Conservation (phyloP, 2,329 filamentous ascomycete genomes). For the Cryphonectria nitschkei region DNA sequence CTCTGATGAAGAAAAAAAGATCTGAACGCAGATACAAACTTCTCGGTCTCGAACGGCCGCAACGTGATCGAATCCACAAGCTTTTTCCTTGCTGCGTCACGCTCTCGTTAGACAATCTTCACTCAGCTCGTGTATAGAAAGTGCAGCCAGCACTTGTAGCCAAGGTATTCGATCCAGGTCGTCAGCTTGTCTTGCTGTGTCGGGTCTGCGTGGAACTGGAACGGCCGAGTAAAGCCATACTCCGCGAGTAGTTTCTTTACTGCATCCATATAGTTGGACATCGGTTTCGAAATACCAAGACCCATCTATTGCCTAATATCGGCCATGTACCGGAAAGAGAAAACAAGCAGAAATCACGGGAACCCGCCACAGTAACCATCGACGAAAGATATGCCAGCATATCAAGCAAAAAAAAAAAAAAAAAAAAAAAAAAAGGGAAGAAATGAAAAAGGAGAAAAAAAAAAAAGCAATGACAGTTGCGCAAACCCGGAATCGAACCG, state of each 20-base stretch:
- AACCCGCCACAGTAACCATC: no score
- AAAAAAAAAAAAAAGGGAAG: no score
- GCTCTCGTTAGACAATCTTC: not conserved
- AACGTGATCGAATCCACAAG: constrained; percentile 39
- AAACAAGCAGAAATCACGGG: no score
- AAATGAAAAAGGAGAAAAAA: no score
- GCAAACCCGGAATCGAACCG: constrained; percentile 17
- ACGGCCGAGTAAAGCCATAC: constrained; percentile 37
- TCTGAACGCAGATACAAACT: constrained; percentile 29
- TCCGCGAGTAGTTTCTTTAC: constrained; percentile 35
- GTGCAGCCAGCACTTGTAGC: constrained; percentile 33
- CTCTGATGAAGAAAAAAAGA: constrained; percentile 13
- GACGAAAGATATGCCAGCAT: no score
- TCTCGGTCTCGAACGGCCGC: constrained; percentile 36
- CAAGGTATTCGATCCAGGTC: constrained; percentile 46
- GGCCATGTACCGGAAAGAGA: no score
- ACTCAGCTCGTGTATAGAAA: no score
- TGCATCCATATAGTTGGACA: constrained; percentile 33
- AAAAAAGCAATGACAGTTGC: no score
- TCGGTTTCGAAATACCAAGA: not conserved
- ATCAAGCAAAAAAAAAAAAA: no score
- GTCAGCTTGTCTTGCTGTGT: constrained; percentile 39
- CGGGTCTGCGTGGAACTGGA: constrained; percentile 38
- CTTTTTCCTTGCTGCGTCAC: constrained; percentile 36
- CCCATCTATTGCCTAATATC: no score